A percentile compares a stretch with the other conserved stretches of the same genome.
Evolutionary conservation across 2,329 filamentous ascomycete species (phyloP).

Genomic region (Beauveria brongniartii): DNA sequence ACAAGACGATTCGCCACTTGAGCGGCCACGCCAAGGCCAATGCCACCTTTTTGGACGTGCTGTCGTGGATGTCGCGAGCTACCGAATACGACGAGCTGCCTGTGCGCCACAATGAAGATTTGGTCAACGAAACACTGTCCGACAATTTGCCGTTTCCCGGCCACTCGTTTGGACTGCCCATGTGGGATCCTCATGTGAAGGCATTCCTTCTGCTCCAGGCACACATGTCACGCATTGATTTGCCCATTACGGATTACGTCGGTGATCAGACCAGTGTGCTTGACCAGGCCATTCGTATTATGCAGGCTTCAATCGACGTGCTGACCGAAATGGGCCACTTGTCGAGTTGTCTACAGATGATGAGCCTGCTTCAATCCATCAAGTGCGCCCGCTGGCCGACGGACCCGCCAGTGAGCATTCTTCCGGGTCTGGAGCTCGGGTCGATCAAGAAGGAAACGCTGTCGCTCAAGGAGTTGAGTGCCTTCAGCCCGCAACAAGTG

Average conservation of each 20-base stretch:
- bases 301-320: conserved; percentile 91
- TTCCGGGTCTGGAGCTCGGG: conserved; percentile 59
- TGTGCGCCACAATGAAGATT: conserved; percentile 95
- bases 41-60: conserved; percentile 70
- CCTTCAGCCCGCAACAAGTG: conserved; percentile 26
- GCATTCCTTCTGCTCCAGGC: conserved; percentile 89
- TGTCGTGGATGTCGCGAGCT: conserved; percentile 88
- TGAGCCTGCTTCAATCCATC: conserved; percentile 79
- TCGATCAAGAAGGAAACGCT: conserved; percentile 35
- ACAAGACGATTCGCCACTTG: conserved; percentile 86
- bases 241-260: conserved; percentile 95
- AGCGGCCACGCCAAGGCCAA: conserved; percentile 65
- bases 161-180: conserved; percentile 61
- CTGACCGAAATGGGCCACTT: conserved; percentile 81
- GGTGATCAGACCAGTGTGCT: conserved; percentile 85
- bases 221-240: conserved; percentile 84
- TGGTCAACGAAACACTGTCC: conserved; percentile 88
- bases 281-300: conserved; percentile 93
- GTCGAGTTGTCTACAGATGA: conserved; percentile 71
- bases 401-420: conserved; percentile 68
- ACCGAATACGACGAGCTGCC: conserved; percentile 97
- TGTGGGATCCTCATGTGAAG: conserved; percentile 99
- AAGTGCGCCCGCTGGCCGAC: conserved; percentile 89
- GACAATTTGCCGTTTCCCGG: conserved; percentile 63
- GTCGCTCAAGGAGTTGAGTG: conserved; percentile 29